Base-by-base conservation (phyloP, 805 yeast genomes). In the Kazachstania kunashirensis region DNA sequence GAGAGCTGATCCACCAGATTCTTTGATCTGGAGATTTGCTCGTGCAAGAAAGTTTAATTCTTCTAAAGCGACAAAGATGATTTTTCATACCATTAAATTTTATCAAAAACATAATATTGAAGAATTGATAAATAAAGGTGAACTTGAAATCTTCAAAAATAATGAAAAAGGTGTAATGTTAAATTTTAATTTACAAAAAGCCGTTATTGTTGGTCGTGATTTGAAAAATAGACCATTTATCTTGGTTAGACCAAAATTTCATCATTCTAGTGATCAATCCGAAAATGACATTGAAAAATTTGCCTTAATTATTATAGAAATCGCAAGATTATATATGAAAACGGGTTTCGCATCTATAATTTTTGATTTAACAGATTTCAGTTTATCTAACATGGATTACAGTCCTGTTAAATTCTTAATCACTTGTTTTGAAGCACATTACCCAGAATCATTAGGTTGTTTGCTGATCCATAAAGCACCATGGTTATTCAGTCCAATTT, bases 401-500 rank as follows among this genome's bases (percentile, higher is more conserved):
- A 69, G 74, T 3, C 85, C 96, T 4, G 94, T 92, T 41, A 88
- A 88, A 62, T 89, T 84, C 61, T 73, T 92, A 62, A 79, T 88
- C 42, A 73, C 77, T 37, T 81, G 88, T 42, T 86, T 92, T 59
- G 97, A 92, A 66, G 94, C 95, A 0, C 95, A 89, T 56, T 92
- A 89, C 58, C 98, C 98, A 1, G 98, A 92, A 62, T 79, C 84
- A 28, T 70, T 92, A 42, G 96, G 95, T 13, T 74, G 73, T 38
- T 65, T 92, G 36, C 71, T 85, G 47, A 81, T 92, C 42, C 95
- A 85, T 64, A 82, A 83, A 50, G 96, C 98, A 0, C 98, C 98
- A 19, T 86, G 96, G 97, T 75, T 92, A 37, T 92, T 92, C 65
- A 76, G 83, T 35, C 89, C 96, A 17, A 84, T 89, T 41, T 92